Conservation (phyloP, 176 grass and related monocot genomes). For the Microstegium vimineum region DNA sequence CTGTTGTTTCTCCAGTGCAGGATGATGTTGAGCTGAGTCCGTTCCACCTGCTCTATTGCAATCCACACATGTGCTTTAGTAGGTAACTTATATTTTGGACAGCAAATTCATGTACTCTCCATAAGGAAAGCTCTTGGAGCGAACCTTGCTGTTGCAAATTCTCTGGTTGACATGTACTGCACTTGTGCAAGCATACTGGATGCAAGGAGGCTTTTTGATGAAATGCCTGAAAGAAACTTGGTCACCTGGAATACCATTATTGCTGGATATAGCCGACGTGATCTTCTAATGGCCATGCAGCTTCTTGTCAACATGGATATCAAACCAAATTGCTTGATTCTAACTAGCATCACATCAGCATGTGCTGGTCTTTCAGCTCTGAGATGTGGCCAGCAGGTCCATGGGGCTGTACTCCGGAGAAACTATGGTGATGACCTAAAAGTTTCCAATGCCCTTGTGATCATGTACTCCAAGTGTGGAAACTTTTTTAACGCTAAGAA, state of each 20-base stretch:
- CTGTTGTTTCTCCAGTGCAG: conserved; percentile 43
- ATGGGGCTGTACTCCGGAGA: conserved; percentile 41
- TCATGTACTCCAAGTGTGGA: conserved; percentile 70
- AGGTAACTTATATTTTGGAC: conserved; percentile 27
- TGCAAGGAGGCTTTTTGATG: conserved; percentile 42
- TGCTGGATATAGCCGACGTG: conserved; percentile 26
- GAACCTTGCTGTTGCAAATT: conserved; percentile 49
- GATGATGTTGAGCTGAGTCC: conserved; percentile 44
- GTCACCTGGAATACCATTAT: conserved; percentile 69
- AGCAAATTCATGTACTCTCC: conserved; percentile 42
- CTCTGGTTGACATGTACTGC: conserved; percentile 54
- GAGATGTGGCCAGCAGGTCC: conserved; percentile 47
- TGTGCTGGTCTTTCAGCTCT: conserved; percentile 51
- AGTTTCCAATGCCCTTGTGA: conserved; percentile 44
- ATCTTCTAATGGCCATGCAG: conserved; percentile 44
- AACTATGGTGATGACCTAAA: conserved; percentile 34
- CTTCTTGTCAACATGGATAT: conserved; percentile 41
- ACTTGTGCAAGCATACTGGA: conserved; percentile 33
- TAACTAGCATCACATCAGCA: conserved; percentile 46
- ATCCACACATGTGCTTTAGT: conserved; percentile 31
- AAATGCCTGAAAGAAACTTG: conserved; percentile 40
- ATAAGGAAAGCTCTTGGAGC: conserved; percentile 32
- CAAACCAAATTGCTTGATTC: conserved; percentile 41
- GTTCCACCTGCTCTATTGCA: conserved; percentile 46
- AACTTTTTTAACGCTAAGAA: conserved; percentile 32